Conservation (phyloP, 306 rosid species). For the Lithocarpus polystachyus region DNA sequence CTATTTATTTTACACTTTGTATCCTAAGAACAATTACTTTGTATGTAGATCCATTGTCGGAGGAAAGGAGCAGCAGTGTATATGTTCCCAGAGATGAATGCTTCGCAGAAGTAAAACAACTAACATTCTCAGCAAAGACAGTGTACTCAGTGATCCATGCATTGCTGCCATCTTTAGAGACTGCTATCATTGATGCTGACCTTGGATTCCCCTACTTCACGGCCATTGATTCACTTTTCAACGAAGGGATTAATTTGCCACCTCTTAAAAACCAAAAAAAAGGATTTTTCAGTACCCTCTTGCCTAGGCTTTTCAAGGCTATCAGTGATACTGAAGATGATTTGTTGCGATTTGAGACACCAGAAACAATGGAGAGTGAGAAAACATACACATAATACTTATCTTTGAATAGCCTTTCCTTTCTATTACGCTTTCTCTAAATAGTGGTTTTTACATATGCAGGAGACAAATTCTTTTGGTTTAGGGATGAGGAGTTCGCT, state of each 20-base stretch:
- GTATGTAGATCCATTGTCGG: constrained; percentile 42
- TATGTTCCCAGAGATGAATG: constrained; percentile 78
- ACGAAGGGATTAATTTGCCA: constrained; percentile 52
- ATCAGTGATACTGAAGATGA: constrained; percentile 21
- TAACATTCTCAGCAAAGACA: constrained; percentile 33
- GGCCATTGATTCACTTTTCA: constrained; percentile 50
- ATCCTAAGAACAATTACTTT: too few species aligned
- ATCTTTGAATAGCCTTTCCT: neutral
- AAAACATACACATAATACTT: neutral
- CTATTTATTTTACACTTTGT: neutral
- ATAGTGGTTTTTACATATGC: neutral
- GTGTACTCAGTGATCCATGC: constrained; percentile 41
- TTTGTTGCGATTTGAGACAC: constrained; percentile 54
- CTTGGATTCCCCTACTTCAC: constrained; percentile 51
- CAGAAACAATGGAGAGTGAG: constrained; percentile 53
- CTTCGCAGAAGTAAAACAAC: constrained; percentile 53
- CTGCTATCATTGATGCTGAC: constrained; percentile 12
- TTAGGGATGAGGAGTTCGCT: constrained; percentile 72
- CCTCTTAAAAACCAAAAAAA: neutral
- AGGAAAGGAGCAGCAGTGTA: constrained; percentile 33
- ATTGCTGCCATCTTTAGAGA: constrained; percentile 38
- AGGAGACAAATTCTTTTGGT: constrained; percentile 91
- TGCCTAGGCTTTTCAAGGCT: constrained; percentile 45
- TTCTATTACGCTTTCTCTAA: neutral
- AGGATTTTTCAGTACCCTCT: constrained; percentile 13